Conservation (phyloP, 768 basidiomycete genomes). For the Albatrellus ellisii region DNA sequence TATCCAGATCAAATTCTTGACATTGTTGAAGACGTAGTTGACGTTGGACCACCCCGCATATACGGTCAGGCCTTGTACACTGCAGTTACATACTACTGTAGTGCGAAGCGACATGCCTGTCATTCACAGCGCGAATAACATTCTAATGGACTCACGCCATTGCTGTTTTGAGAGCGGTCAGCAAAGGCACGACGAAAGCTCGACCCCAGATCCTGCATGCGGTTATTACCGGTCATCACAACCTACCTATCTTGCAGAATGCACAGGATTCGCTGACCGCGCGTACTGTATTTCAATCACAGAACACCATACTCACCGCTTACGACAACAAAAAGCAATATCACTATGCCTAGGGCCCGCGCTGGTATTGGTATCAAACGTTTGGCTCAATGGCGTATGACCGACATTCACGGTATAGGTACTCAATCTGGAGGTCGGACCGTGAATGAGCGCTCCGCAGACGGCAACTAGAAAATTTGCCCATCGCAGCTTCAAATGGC, state of each 20-base stretch:
- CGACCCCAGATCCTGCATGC: conserved; percentile 38
- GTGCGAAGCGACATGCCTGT: neutral
- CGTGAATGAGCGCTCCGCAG: conserved; percentile 39
- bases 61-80: conserved; percentile 39
- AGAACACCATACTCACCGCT: conserved; percentile 22
- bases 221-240: conserved; percentile 44
- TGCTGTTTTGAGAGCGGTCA: conserved; percentile 38
- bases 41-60: conserved; percentile 42
- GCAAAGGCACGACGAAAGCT: conserved; percentile 48
- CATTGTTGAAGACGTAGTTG: conserved; percentile 48
- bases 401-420: conserved; percentile 41
- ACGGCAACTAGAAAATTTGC: conserved; percentile 26
- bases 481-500: neutral
- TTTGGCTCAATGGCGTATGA: neutral
- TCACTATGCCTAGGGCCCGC: conserved; percentile 34
- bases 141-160: conserved; percentile 22
- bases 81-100: conserved; percentile 41
- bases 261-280: too few species aligned
- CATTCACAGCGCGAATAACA: neutral
- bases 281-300: too few species aligned
- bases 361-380: neutral
- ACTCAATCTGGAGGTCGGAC: conserved; percentile 34
- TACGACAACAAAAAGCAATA: conserved; percentile 41
- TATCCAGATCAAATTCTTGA: conserved; percentile 44
- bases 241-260: conserved; percentile 30